Percentiles rank a stretch among this genome's conserved stretches.
These are phyloP conservation scores for Dryadomyces quercus-mongolicae DNA, from an alignment of 2,329 filamentous ascomycete genomes.

Conservation along the genomic window DNA sequence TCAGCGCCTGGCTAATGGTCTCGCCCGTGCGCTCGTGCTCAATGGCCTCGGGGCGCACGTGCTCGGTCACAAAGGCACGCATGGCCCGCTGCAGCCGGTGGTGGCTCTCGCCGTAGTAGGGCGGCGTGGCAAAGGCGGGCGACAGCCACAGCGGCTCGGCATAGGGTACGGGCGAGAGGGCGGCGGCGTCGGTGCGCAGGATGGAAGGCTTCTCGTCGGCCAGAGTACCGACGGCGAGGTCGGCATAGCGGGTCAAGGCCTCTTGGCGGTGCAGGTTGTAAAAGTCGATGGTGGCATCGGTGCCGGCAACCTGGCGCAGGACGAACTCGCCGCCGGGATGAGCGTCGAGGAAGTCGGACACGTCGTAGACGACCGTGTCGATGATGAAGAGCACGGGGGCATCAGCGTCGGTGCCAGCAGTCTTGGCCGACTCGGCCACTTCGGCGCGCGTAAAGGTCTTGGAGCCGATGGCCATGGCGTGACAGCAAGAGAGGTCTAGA, in stretches of 20 bases:
- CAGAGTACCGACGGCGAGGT: conserved; percentile 64
- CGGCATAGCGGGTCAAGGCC: conserved; percentile 68
- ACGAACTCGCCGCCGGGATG: conserved; percentile 76
- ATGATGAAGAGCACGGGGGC: conserved; percentile 76
- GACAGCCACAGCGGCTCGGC: conserved; percentile 76
- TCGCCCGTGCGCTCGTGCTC: conserved; percentile 64
- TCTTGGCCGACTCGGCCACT: conserved; percentile 42
- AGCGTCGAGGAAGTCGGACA: conserved; percentile 73
- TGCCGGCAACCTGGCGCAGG: conserved; percentile 66
- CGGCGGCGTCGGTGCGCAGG: conserved; percentile 55
- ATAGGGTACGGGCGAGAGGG: conserved; percentile 68
- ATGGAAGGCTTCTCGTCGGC: conserved; percentile 65
- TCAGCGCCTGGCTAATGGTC: conserved; percentile 58
- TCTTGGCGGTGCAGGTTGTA: conserved; percentile 90
- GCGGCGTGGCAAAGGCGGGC: conserved; percentile 60
- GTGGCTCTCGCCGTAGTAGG: conserved; percentile 68
- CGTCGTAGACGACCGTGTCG: conserved; percentile 78
- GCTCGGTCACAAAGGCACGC: conserved; percentile 58
- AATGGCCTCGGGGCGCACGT: conserved; percentile 63
- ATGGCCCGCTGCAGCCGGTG: conserved; percentile 54
- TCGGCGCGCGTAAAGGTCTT: conserved; percentile 48
- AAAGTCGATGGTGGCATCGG: conserved; percentile 71
- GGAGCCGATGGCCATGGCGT: conserved; percentile 23
- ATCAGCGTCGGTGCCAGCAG: conserved; percentile 50
- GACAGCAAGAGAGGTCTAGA: too few relatives aligned